phyloP scores from a whole-genome alignment of 768 basidiomycete species.

The Albatrellus ellisii region DNA sequence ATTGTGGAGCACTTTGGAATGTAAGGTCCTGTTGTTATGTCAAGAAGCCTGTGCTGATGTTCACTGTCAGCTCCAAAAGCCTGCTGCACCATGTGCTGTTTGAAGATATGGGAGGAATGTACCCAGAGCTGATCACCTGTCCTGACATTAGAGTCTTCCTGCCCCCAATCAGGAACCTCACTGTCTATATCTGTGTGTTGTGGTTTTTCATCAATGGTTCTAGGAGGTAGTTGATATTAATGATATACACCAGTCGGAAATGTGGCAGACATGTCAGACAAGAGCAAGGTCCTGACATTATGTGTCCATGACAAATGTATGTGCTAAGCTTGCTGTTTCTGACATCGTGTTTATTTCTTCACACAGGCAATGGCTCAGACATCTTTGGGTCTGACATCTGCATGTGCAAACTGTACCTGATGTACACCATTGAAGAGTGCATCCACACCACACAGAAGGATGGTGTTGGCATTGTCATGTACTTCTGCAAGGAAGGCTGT shows the following conservation, averaged over 20 bases:
- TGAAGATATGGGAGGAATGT: slow-evolving; percentile 94
- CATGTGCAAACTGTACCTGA: too few relatives aligned
- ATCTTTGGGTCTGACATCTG: too few relatives aligned
- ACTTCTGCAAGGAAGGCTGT: too few relatives aligned
- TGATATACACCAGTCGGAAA: slow-evolving; percentile 56
- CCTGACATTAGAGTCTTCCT: slow-evolving; percentile 94
- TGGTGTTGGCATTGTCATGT: too few relatives aligned
- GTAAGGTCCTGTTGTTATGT: slow-evolving; percentile 27
- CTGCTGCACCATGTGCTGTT: slow-evolving; percentile 81
- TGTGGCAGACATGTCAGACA: slow-evolving; percentile 64
- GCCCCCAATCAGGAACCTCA: slow-evolving; percentile 82
- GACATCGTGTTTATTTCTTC: too few relatives aligned
- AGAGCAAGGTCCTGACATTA: slow-evolving; percentile 68
- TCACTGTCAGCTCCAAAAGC: slow-evolving; percentile 55
- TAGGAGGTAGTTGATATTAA: background rate
- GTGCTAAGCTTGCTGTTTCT: slow-evolving; percentile 14
- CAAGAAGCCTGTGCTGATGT: background rate
- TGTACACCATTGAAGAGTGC: too few relatives aligned
- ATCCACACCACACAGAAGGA: too few relatives aligned
- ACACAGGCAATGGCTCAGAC: too few relatives aligned
- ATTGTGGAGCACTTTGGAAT: slow-evolving; percentile 91
- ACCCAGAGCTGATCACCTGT: slow-evolving; percentile 89
- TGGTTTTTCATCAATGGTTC: slow-evolving; percentile 5
- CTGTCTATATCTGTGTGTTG: slow-evolving; percentile 75
- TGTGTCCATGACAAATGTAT: slow-evolving; percentile 91